Evolutionary conservation across 768 basidiomycete species (phyloP).

Genomic region (Coprinopsis cinerea): DNA sequence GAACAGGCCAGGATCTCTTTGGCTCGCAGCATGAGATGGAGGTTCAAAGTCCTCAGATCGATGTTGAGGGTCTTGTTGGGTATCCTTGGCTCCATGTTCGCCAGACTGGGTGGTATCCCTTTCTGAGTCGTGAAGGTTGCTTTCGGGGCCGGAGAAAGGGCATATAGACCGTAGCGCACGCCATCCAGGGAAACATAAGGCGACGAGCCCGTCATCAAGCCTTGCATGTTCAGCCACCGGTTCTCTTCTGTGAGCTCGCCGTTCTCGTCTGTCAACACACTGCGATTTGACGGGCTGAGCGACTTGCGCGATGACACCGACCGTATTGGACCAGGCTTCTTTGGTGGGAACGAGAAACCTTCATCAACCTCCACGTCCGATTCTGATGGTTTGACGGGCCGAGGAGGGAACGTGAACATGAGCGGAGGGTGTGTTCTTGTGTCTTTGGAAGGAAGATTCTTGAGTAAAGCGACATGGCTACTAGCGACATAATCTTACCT

Average conservation of each 20-base stretch:
- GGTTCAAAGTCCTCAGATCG: conserved; percentile 52
- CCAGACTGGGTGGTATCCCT: conserved; percentile 4
- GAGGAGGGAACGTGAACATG: conserved; percentile 50
- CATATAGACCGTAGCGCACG: conserved; percentile 32
- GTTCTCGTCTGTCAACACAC: conserved; percentile 10
- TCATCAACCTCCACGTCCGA: conserved; percentile 27
- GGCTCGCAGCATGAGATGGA: conserved; percentile 57
- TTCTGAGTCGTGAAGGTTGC: conserved; percentile 20
- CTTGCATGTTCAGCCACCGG: conserved; percentile 29
- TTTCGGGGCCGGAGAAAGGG: conserved; percentile 35
- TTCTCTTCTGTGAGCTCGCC: conserved; percentile 20
- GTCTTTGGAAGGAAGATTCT: too few species aligned
- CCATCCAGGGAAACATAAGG: conserved; percentile 45
- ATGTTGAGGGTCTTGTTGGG: conserved; percentile 50
- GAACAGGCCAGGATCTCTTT: conserved; percentile 65
- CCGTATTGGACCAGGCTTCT: conserved; percentile 16
- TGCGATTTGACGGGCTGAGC: conserved; percentile 17
- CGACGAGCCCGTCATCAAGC: conserved; percentile 32
- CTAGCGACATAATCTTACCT: conserved; percentile 32
- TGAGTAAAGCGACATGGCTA: conserved; percentile 1
- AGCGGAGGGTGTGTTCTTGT: conserved; percentile 63
- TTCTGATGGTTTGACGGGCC: conserved; percentile 19
- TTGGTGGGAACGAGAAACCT: conserved; percentile 27
- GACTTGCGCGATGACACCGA: conserved; percentile 15
- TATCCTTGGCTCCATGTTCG: conserved; percentile 29